Evolutionary conservation across 805 yeast genomes (phyloP), one percentile per base, ranked within the genome.

Genomic region (Wickerhamiella occidentalis): DNA sequence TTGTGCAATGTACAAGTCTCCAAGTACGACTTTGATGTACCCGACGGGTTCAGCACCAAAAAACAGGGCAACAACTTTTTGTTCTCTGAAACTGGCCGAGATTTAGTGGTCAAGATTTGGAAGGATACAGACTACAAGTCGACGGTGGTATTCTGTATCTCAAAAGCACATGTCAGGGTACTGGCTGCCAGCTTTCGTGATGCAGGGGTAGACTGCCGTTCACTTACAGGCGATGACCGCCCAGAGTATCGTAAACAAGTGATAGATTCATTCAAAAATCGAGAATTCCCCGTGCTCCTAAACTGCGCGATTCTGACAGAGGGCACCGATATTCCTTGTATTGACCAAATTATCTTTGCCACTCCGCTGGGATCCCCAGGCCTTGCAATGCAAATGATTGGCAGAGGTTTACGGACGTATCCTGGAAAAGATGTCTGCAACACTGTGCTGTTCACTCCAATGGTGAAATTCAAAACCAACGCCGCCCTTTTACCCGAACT

Each of bases 301-400:
- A 90, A 90, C 60, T 92, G 95, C 61, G 85, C 83, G 15, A 85
- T 88, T 5, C 81, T 90, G 57, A 88, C 95, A 0, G 97, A 88
- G 62, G 97, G 97, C 0, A 86, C 96, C 0, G 96, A 88, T 65
- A 79, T 90, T 17, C 96, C 96, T 2, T 79, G 79, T 53, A 82
- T 87, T 50, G 96, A 88, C 59, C 79, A 86, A 26, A 68, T 88
- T 11, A 69, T 88, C 25, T 63, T 88, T 28, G 83, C 85, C 3
- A 67, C 96, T 29, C 95, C 96, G 1, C 84, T 96, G 0, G 73
- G 72, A 51, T 87, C 96, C 0, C 66, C 78, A 28, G 77, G 82
- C 0, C 65, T 88, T 40, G 64, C 85, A 33, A 72, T 79, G 15
- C 97, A 88, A 61, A 88, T 88, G 95, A 73, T 88, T 17, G 97